Evolutionary conservation across 345 rosid genomes (phyloP).

Genomic region (Tarenaya hassleriana): DNA sequence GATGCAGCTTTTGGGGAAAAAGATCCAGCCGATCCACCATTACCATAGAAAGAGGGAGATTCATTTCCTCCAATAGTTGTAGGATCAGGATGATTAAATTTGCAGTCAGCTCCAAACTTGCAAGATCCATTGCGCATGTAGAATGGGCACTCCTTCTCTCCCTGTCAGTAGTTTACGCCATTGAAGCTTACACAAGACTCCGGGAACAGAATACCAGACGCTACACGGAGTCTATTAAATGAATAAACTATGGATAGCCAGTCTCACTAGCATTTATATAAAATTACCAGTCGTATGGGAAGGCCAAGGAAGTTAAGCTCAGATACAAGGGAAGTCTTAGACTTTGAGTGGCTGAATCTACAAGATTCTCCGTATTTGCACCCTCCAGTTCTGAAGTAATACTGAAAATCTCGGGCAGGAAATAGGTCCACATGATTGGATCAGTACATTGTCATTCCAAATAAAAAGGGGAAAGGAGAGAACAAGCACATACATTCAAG

Average conservation of each 20-base stretch:
- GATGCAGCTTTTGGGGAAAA: constrained; percentile 44
- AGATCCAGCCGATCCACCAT: constrained; percentile 48
- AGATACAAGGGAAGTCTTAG: constrained; percentile 28
- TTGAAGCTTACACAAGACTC: constrained; percentile 14
- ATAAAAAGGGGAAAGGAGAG: not conserved
- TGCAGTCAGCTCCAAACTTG: constrained; percentile 81
- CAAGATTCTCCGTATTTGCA: constrained; percentile 92
- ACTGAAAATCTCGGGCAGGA: constrained; percentile 50
- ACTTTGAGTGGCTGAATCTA: constrained; percentile 69
- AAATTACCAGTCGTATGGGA: constrained; percentile 72
- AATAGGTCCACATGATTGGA: constrained; percentile 9
- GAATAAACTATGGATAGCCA: not conserved
- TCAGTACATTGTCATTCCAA: constrained; percentile 2
- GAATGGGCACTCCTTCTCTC: constrained; percentile 84
- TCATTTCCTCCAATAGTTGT: constrained; percentile 48
- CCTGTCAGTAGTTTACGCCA: constrained; percentile 43
- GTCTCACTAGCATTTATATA: too few species aligned
- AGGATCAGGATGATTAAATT: constrained; percentile 95
- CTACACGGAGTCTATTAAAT: constrained; percentile 7
- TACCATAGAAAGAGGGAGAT: constrained; percentile 43
- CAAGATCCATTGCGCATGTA: constrained; percentile 98
- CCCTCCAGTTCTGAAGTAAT: constrained; percentile 90
- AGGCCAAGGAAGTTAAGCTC: constrained; percentile 90
- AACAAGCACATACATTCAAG: not conserved
- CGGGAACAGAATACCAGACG: constrained; percentile 10